Evolutionary conservation across 495 filamentous ascomycete genomes (phyloP).

Genomic region (Penicillium steckii): DNA sequence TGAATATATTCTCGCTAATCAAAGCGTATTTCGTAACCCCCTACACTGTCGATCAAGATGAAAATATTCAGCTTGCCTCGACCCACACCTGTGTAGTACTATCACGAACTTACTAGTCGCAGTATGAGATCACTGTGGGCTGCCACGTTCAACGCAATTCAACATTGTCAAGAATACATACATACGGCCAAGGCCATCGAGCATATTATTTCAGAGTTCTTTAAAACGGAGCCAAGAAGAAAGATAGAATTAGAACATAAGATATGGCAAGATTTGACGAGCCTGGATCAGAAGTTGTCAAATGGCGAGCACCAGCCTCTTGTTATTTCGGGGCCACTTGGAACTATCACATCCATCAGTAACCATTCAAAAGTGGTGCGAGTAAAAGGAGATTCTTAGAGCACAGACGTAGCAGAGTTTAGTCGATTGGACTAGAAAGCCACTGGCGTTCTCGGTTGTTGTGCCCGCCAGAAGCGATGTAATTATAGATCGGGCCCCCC

Average conservation of each 20-base stretch:
- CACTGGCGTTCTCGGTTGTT: conserved; percentile 8
- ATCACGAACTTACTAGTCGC: background rate
- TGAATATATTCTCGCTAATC: too few relatives aligned
- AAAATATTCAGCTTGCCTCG: background rate
- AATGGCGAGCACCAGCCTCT: background rate
- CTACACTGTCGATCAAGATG: background rate
- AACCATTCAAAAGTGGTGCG: conserved; percentile 4
- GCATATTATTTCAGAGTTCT: background rate
- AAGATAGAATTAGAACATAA: background rate
- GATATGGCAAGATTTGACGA: background rate
- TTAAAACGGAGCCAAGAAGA: background rate
- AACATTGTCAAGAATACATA: background rate
- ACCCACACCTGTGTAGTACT: background rate
- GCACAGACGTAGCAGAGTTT: conserved; percentile 15
- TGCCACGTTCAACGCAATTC: background rate
- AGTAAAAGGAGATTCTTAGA: background rate
- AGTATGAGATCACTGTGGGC: conserved; percentile 3
- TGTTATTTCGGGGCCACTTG: background rate
- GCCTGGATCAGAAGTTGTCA: background rate
- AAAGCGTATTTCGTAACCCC: too few relatives aligned
- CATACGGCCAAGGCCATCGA: background rate
- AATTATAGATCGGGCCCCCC: conserved; percentile 34
- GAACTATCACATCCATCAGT: conserved; percentile 12
- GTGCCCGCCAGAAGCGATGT: conserved; percentile 17
- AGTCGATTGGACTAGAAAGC: conserved; percentile 18